Evolutionary conservation across 2,329 filamentous ascomycete species (phyloP).

Genomic region (Beauveria varroae): DNA sequence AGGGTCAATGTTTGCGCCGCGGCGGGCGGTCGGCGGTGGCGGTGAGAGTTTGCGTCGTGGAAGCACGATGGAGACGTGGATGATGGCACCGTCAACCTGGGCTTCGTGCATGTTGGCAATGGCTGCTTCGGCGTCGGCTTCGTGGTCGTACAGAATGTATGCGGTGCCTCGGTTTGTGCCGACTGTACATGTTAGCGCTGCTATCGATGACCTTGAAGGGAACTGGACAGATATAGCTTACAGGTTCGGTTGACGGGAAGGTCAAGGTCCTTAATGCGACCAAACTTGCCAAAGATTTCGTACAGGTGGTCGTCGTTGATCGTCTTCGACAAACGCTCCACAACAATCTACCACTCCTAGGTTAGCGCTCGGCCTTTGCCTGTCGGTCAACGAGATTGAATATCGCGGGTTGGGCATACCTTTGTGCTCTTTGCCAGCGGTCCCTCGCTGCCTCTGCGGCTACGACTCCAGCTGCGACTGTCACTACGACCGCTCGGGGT

Average conservation of each 20-base stretch:
- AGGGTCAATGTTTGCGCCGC: slow-evolving; percentile 52
- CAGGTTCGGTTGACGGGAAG: slow-evolving; percentile 83
- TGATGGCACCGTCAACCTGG: slow-evolving; percentile 75
- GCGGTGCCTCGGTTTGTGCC: slow-evolving; percentile 88
- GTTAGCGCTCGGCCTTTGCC: neutral
- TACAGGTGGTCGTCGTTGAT: slow-evolving; percentile 80
- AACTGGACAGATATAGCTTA: slow-evolving; percentile 35
- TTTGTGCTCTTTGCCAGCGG: slow-evolving; percentile 44
- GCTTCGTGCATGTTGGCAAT: slow-evolving; percentile 97
- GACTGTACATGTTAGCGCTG: slow-evolving; percentile 33
- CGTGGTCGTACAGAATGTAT: slow-evolving; percentile 76
- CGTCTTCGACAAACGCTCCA: slow-evolving; percentile 93
- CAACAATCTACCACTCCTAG: slow-evolving; percentile 57
- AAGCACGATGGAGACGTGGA: slow-evolving; percentile 84
- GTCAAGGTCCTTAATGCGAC: slow-evolving; percentile 77
- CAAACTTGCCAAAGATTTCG: slow-evolving; percentile 89
- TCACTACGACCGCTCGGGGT: slow-evolving; percentile 21
- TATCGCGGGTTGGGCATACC: slow-evolving; percentile 24
- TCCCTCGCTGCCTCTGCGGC: slow-evolving; percentile 21
- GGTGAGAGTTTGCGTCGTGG: slow-evolving; percentile 76
- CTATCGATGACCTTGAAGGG: slow-evolving; percentile 25
- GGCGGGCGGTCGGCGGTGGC: slow-evolving; percentile 64
- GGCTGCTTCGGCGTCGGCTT: slow-evolving; percentile 75
- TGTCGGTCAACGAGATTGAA: too few relatives aligned
- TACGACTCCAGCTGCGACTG: slow-evolving; percentile 26